These are phyloP conservation scores for Corrigiola litoralis DNA, from an alignment of 179 eudicot genomes.

Conservation along the genomic window DNA sequence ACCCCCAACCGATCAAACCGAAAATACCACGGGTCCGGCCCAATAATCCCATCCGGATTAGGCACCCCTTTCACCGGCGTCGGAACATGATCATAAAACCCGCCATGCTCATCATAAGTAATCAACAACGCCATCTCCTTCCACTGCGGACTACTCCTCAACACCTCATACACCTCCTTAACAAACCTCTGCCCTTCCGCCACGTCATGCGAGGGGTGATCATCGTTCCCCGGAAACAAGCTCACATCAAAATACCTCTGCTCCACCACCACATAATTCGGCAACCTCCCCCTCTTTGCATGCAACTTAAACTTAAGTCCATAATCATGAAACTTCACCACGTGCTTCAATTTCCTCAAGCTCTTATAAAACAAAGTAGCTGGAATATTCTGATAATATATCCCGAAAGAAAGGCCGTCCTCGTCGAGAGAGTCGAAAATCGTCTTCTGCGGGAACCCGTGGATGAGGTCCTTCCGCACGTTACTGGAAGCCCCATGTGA, in stretches of 20 bases:
- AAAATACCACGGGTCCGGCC: slow-evolving; percentile 82
- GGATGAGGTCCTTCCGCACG: slow-evolving; percentile 68
- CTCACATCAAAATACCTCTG: slow-evolving; percentile 77
- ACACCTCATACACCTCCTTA: slow-evolving; percentile 90
- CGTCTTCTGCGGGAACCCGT: slow-evolving; percentile 88
- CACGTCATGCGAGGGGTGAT: slow-evolving; percentile 96
- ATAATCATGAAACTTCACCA: slow-evolving; percentile 59
- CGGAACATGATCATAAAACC: slow-evolving; percentile 92
- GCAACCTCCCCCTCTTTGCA: slow-evolving; percentile 67
- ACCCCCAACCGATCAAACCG: slow-evolving; percentile 84
- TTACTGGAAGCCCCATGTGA: slow-evolving; percentile 95
- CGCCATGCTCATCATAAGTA: slow-evolving; percentile 98
- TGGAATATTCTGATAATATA: slow-evolving; percentile 94
- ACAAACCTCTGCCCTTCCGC: slow-evolving; percentile 87
- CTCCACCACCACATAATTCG: slow-evolving; percentile 85
- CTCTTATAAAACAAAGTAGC: slow-evolving; percentile 79
- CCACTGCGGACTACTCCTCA: slow-evolving; percentile 96
- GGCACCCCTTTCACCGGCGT: slow-evolving; percentile 92
- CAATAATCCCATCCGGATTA: slow-evolving; percentile 93
- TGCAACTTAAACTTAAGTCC: slow-evolving; percentile 60
- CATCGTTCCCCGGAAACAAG: slow-evolving; percentile 81
- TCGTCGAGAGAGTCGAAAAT: slow-evolving; percentile 91
- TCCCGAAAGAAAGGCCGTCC: slow-evolving; percentile 65
- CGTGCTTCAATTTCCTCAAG: slow-evolving; percentile 66
- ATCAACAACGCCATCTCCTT: slow-evolving; percentile 88